Conservation (phyloP, 495 filamentous ascomycete species). For the Pyrenula massariospora region DNA sequence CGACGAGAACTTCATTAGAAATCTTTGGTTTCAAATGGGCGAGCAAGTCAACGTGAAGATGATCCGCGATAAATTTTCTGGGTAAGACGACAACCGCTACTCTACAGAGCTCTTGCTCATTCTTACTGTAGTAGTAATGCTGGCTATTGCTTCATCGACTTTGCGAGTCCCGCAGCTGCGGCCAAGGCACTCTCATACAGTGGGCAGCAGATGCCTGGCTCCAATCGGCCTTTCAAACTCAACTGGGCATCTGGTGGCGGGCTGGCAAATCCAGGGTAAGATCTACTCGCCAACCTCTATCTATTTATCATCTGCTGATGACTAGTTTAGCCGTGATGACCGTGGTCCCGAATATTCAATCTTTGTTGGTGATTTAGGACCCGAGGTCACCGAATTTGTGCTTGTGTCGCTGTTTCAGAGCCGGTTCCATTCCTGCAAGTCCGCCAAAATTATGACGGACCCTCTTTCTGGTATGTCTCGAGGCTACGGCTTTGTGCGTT, state of each 20-base stretch:
- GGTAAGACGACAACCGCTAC: conserved; percentile 44
- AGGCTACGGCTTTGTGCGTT: conserved; percentile 96
- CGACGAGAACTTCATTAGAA: conserved; percentile 96
- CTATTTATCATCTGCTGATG: not conserved
- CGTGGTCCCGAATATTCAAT: conserved; percentile 93
- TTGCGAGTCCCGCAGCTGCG: conserved; percentile 70
- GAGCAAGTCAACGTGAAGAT: conserved; percentile 98
- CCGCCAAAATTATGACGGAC: conserved; percentile 99
- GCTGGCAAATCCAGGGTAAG: conserved; percentile 81
- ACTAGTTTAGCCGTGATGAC: conserved; percentile 61
- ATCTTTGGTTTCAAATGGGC: conserved; percentile 79
- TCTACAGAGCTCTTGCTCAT: conserved; percentile 27
- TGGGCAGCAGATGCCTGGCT: conserved; percentile 86
- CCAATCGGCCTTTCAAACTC: conserved; percentile 89
- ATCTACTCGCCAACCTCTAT: conserved; percentile 3
- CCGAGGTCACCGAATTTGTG: conserved; percentile 98
- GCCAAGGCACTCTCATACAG: conserved; percentile 83
- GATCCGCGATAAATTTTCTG: conserved; percentile 98
- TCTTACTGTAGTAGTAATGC: conserved; percentile 68
- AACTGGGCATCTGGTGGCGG: conserved; percentile 99
- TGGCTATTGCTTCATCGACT: conserved; percentile 98
- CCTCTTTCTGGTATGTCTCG: conserved; percentile 96
- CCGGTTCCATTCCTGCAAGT: conserved; percentile 95
- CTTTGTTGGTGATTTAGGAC: conserved; percentile 95
- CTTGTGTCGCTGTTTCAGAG: conserved; percentile 93